Base-by-base conservation (phyloP, 306 rosid genomes). In the Boehmeria nivea region DNA sequence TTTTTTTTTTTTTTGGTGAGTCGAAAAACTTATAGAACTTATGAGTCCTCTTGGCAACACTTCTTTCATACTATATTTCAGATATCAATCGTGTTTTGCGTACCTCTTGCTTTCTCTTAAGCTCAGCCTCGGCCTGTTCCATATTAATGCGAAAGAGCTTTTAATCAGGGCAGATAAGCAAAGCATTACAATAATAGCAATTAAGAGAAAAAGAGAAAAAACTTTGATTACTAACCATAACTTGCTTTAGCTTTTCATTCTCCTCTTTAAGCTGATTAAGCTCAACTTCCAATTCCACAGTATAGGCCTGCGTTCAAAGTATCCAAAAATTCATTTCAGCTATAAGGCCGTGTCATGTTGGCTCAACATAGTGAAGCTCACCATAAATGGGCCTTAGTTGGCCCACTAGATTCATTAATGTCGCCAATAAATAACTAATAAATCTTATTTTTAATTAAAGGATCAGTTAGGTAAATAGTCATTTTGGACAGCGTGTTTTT, bases 281-380 rank as follows among this genome's bases (percentile, higher is more conserved):
- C 54, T 80, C 94, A 23, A 72, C 81, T 72, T 88, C 96, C 24
- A 88, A 65, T 71, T 84, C 96, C 34, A 82, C 83, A 1, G 85
- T 79, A 21, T 88, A 88, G 26, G 94, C 94, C 96, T 88, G 76
- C 59, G 68, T 16, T 45, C 21, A 45, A 17, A 45, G 13, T 0
- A 20, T 20, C 5, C 3, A 16, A 16, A 37, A 26, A 12, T 12
- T 12, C 27, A 11, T 40, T 40, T 8, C 23, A 6, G 9, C 9
- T 6, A 31, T 31, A 10, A 31, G 36, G 36, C 36, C 9, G 9
- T 31, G 0, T 31, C n/a, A n/a, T n/a, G n/a, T n/a, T n/a, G n/a
- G n/a, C n/a, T 31, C 36, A 4, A 31, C 36, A 31, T 31, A 31
- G 5, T 4, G 5, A 4, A 4, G 5, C 36, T 31, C 9, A 4